phyloP scores from a whole-genome alignment of 1,284 basidiomycete genomes.

The Taiwanofungus camphoratus region DNA sequence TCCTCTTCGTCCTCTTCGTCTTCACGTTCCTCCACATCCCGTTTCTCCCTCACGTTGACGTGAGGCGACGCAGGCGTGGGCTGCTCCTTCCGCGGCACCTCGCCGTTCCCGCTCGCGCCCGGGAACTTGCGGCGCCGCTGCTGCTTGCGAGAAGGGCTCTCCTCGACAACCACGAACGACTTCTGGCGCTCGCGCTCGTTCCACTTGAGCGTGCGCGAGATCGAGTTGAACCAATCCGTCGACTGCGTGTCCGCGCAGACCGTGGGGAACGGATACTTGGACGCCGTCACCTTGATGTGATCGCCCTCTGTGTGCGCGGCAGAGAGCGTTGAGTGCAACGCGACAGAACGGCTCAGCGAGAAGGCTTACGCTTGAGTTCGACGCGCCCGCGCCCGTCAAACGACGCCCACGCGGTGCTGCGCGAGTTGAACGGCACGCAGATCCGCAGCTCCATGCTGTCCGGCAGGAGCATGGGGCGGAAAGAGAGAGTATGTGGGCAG shows the following conservation, averaged over 20 bases:
- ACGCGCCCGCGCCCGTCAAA: slow-evolving; percentile 97
- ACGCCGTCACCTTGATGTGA: slow-evolving; percentile 98
- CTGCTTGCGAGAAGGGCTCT: slow-evolving; percentile 49
- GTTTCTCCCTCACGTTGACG: slow-evolving; percentile 22
- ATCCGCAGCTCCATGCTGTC: slow-evolving; percentile 99
- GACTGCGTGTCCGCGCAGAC: slow-evolving; percentile 97
- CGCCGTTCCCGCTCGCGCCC: slow-evolving; percentile 3
- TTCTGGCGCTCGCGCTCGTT: slow-evolving; percentile 97
- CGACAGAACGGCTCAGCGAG: too few species aligned
- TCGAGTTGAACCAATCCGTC: slow-evolving; percentile 97
- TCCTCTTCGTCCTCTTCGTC: slow-evolving; percentile 47
- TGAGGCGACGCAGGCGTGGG: slow-evolving; percentile 4
- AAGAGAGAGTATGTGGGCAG: slow-evolving; percentile 97
- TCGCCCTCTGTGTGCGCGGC: slow-evolving; percentile 84
- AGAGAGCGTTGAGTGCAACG: slow-evolving; percentile 5
- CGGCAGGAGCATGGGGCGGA: slow-evolving; percentile 97
- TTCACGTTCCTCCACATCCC: slow-evolving; percentile 34
- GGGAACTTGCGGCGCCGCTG: slow-evolving; percentile 19
- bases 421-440: slow-evolving; percentile 96
- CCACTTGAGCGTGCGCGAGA: slow-evolving; percentile 95
- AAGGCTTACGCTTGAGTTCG: slow-evolving; percentile 81
- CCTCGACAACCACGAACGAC: slow-evolving; percentile 96
- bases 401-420: slow-evolving; percentile 98
- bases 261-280: slow-evolving; percentile 97
- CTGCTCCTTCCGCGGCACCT: not conserved